phyloP scores from a whole-genome alignment of 371 early-diverging fungal species.

The Syncephalastrum sp. region DNA sequence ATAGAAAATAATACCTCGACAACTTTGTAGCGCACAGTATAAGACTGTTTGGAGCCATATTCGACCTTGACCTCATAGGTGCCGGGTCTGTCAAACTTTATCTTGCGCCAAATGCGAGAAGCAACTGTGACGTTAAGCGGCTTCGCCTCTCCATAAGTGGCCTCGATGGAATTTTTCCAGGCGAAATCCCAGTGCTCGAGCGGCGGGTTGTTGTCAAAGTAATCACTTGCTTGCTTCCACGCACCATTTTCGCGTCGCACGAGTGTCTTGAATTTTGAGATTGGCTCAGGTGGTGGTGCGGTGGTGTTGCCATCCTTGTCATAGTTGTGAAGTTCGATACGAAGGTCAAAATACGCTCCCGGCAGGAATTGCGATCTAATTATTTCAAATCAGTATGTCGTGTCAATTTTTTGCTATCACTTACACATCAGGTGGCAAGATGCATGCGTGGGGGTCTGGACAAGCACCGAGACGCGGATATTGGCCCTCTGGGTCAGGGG shows the following conservation, averaged over 20 bases:
- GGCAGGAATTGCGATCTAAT: constrained; percentile 54
- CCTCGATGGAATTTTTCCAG: constrained; percentile 52
- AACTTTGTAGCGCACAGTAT: constrained; percentile 37
- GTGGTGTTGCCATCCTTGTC: constrained; percentile 39
- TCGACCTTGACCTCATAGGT: constrained; percentile 49
- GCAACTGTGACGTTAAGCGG: constrained; percentile 52
- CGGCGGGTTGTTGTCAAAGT: constrained; percentile 34
- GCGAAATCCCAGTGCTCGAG: constrained; percentile 55
- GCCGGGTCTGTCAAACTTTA: constrained; percentile 58
- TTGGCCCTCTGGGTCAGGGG: constrained; percentile 51
- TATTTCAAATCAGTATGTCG: not conserved
- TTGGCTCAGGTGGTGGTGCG: constrained; percentile 27
- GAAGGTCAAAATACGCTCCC: constrained; percentile 56
- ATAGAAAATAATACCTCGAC: constrained; percentile 20
- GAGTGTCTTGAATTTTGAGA: constrained; percentile 39
- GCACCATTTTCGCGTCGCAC: constrained; percentile 45
- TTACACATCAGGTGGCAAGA: constrained; percentile 60
- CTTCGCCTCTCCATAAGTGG: constrained; percentile 32
- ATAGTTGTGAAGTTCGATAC: constrained; percentile 63
- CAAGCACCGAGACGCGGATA: constrained; percentile 59
- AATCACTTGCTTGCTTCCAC: constrained; percentile 44
- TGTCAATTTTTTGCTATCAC: constrained; percentile 3
- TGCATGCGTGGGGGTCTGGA: constrained; percentile 53
- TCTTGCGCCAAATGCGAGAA: constrained; percentile 56
- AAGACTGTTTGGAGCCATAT: constrained; percentile 33